Evolutionary conservation across 192 early-diverging fungal genomes (phyloP), one percentile per base, ranked within the genome.

Genomic region (Cetraspora pellucida): DNA sequence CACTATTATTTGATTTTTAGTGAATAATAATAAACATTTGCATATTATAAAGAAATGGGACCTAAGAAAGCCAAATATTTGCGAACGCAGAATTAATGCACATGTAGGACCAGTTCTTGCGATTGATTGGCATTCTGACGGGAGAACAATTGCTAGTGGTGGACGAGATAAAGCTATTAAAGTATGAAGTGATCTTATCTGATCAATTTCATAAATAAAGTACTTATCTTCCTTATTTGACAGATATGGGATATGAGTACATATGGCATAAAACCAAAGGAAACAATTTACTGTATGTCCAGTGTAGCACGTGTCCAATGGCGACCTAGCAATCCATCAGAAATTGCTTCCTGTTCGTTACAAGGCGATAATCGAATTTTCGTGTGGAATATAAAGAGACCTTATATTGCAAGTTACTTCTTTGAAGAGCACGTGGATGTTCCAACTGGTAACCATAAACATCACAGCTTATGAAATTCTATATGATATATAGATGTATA

Each of bases 141-240:
- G 94, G 0, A 77, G 82, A 27, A 82, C 83, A 23, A 77, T 94
- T n/a, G 94, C 93, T 0, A 93, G 86, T 55, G 92, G 93, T 11
- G 94, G 94, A 0, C 75, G 92, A 2, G 94, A 95, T 75, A 87
- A 86, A 58, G 87, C 85, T 3, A 93, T 95, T 77, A 93, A 95
- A 81, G 89, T 91, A 77, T 37, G 37, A 37, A n/a, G n/a, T 37
- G 37, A 54, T 54, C 50, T 0, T 54, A 13, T 54, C 10, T 54
- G 50, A 54, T 14, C 11, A 14, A n/a, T 54, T 37, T 37, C 37
- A 37, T 37, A 37, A 37, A 31, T 78, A 9, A 11, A 17, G 10
- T n/a, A 43, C 7, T n/a, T 43, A 70, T 23, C 11, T 3, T 75
- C 17, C n/a, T 45, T 55, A 58, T 23, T 49, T 27, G 28, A 21